These are phyloP conservation scores for Physcomitrium patens DNA, from an alignment of 225 moss, liverwort and hornwort genomes.

Conservation along the genomic window DNA sequence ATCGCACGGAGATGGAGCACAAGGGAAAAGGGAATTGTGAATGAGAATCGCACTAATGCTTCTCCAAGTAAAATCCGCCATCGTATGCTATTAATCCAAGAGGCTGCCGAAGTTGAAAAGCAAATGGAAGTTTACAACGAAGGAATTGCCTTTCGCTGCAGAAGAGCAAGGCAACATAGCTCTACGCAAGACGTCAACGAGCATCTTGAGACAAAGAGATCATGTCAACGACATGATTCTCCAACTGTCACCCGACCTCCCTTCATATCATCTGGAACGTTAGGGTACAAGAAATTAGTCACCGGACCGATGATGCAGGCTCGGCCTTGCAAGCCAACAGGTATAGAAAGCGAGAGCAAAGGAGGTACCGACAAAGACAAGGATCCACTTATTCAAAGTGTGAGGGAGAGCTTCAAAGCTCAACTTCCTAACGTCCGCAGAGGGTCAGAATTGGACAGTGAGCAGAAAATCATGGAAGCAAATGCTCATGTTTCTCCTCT, in stretches of 20 bases:
- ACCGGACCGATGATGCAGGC: slow-evolving; percentile 28
- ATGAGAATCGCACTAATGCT: slow-evolving; percentile 28
- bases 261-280: slow-evolving; percentile 56
- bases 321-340: slow-evolving; percentile 35
- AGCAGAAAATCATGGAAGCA: slow-evolving; percentile 35
- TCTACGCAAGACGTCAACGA: slow-evolving; percentile 15
- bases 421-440: slow-evolving; percentile 27
- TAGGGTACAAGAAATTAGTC: slow-evolving; percentile 51
- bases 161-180: slow-evolving; percentile 1
- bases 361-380: slow-evolving; percentile 37
- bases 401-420: slow-evolving; percentile 33
- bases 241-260: slow-evolving; percentile 47
- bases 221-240: slow-evolving; percentile 30
- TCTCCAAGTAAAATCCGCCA: slow-evolving; percentile 38
- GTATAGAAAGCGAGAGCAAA: slow-evolving; percentile 32
- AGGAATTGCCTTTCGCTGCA: slow-evolving; percentile 24
- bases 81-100: slow-evolving; percentile 45
- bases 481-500: slow-evolving; percentile 28
- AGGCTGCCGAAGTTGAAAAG: slow-evolving; percentile 53
- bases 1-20: slow-evolving; percentile 39
- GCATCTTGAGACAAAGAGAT: slow-evolving; percentile 34
- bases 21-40: slow-evolving; percentile 34
- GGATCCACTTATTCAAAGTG: slow-evolving; percentile 25
- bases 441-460: slow-evolving; percentile 29
- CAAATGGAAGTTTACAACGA: slow-evolving; percentile 41